Evolutionary conservation across 2,329 filamentous ascomycete species (phyloP).

Genomic region (Colletotrichum tabaci): DNA sequence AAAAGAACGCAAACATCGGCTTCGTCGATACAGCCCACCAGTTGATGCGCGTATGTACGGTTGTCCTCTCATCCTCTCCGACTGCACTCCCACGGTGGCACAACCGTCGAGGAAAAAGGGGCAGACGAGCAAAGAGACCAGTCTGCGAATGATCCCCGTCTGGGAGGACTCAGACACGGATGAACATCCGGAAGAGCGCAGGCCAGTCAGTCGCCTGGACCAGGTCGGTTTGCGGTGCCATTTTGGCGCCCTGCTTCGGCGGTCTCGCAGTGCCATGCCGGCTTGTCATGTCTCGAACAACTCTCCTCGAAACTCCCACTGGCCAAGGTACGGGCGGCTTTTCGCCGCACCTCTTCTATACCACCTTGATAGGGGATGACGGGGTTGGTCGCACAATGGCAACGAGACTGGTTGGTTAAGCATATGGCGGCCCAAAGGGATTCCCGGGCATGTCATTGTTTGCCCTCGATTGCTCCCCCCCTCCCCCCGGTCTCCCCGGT

Average conservation of each 20-base stretch:
- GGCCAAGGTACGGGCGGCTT: constrained; percentile 10
- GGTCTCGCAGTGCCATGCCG: constrained; percentile 17
- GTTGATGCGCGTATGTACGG: not conserved
- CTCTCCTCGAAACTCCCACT: constrained; percentile 12
- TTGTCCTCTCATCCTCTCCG: not conserved
- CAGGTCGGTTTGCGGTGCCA: not conserved
- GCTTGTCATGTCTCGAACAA: constrained; percentile 28
- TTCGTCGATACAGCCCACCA: constrained; percentile 16
- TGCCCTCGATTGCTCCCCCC: not conserved
- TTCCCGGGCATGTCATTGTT: not conserved
- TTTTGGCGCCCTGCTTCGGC: constrained; percentile 17
- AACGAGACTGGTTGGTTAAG: not conserved
- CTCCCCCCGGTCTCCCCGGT: not conserved
- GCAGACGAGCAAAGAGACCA: not conserved
- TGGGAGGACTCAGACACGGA: constrained; percentile 6
- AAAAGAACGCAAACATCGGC: constrained; percentile 16
- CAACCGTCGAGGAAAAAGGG: not conserved
- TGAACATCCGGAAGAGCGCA: not conserved
- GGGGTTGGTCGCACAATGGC: not conserved
- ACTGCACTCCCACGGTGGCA: too few species aligned
- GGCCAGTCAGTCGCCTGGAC: not conserved
- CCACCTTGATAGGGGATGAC: not conserved
- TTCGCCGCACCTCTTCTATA: constrained; percentile 7
- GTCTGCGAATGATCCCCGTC: not conserved
- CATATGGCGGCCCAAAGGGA: not conserved